These are phyloP conservation scores for Stagonosporopsis tanaceti DNA, from an alignment of 2,329 filamentous ascomycete species.

Conservation along the genomic window DNA sequence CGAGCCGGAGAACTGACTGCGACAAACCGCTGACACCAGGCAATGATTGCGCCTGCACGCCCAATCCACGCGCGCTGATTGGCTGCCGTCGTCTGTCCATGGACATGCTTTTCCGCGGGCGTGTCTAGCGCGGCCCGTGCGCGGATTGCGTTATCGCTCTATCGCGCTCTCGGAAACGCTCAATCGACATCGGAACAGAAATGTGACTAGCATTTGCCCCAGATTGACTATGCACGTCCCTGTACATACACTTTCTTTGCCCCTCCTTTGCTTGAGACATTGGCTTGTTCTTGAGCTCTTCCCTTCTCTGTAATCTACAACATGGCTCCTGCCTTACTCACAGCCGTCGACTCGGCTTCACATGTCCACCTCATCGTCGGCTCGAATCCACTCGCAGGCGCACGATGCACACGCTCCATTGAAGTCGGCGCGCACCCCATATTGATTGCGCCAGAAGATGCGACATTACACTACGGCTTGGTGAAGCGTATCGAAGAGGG, in stretches of 20 bases:
- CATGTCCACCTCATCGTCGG: constrained; percentile 88
- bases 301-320: not conserved
- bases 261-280: constrained; percentile 15
- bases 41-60: not conserved
- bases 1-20: constrained; percentile 40
- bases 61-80: constrained; percentile 10
- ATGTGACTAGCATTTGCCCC: constrained; percentile 19
- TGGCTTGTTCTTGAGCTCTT: constrained; percentile 15
- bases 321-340: constrained; percentile 69
- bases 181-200: constrained; percentile 20
- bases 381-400: constrained; percentile 84
- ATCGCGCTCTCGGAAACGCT: constrained; percentile 14
- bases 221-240: not conserved
- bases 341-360: constrained; percentile 72
- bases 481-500: constrained; percentile 72
- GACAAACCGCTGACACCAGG: constrained; percentile 13
- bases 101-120: constrained; percentile 13
- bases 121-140: constrained; percentile 14
- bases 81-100: constrained; percentile 1
- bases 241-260: not conserved
- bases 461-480: constrained; percentile 67
- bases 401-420: constrained; percentile 80
- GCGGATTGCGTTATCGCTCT: constrained; percentile 18
- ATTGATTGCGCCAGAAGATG: constrained; percentile 74
- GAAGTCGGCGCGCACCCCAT: constrained; percentile 83